Conservation (phyloP, 2,329 filamentous ascomycete genomes). For the Shiraia sp. region DNA sequence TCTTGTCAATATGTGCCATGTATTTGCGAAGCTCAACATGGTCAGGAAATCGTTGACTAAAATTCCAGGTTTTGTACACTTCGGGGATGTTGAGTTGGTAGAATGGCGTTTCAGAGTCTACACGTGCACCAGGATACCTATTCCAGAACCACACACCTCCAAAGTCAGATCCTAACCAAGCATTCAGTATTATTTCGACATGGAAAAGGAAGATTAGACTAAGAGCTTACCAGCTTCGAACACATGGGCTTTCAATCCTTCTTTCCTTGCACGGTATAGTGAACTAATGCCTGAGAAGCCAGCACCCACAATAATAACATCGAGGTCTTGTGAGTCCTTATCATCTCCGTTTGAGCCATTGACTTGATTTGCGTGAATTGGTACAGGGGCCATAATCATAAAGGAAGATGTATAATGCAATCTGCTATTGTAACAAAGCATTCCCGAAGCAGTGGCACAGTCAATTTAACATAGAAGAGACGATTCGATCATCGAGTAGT, state of each 20-base stretch:
- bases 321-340: conserved; percentile 7
- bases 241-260: conserved; percentile 24
- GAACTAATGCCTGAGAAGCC: conserved; percentile 20
- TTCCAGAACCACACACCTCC: conserved; percentile 32
- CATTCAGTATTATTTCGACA: too few relatives aligned
- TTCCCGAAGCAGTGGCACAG: too few relatives aligned
- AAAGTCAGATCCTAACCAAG: conserved; percentile 17
- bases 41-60: conserved; percentile 26
- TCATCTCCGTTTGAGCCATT: too few relatives aligned
- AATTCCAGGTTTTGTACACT: conserved; percentile 30
- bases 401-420: too few relatives aligned
- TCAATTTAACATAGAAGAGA: too few relatives aligned
- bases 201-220: not conserved
- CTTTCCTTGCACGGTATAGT: conserved; percentile 19
- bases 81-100: conserved; percentile 37
- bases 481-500: too few relatives aligned
- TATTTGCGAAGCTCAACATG: conserved; percentile 30
- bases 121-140: conserved; percentile 36
- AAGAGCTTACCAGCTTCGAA: conserved; percentile 22
- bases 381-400: too few relatives aligned
- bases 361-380: too few relatives aligned
- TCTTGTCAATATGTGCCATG: conserved; percentile 27
- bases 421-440: too few relatives aligned
- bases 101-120: conserved; percentile 34
- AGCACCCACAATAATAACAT: conserved; percentile 8